phyloP scores from a whole-genome alignment of 106 monocot genomes.

The Narthecium ossifragum region DNA sequence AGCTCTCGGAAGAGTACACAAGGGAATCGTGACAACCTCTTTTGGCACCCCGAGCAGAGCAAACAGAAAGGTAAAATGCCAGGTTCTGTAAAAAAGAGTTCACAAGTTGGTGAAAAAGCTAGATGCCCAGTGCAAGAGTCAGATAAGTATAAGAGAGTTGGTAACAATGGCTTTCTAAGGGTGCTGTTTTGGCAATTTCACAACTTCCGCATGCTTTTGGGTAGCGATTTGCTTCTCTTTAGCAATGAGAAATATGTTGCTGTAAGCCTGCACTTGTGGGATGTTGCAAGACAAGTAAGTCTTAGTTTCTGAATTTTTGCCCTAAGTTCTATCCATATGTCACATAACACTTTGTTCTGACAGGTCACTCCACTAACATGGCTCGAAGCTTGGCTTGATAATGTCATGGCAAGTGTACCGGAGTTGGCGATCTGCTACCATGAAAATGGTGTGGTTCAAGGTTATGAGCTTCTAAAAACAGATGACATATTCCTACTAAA shows the following conservation, averaged over 20 bases:
- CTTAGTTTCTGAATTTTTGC: background rate
- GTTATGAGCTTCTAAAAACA: slow-evolving; percentile 93
- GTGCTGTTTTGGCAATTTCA: slow-evolving; percentile 95
- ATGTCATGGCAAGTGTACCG: slow-evolving; percentile 95
- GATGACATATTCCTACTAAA: slow-evolving; percentile 95
- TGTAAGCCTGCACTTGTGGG: slow-evolving; percentile 95
- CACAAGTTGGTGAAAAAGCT: slow-evolving; percentile 63
- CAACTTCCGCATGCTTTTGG: slow-evolving; percentile 97
- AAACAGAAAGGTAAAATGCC: slow-evolving; percentile 33
- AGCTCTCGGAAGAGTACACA: slow-evolving; percentile 19
- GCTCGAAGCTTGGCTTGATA: slow-evolving; percentile 99
- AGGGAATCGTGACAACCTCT: slow-evolving; percentile 31
- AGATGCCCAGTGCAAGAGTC: slow-evolving; percentile 66
- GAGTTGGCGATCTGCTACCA: slow-evolving; percentile 97
- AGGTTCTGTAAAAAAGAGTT: slow-evolving; percentile 33
- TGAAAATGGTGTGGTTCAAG: slow-evolving; percentile 95
- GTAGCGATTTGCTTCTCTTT: slow-evolving; percentile 88
- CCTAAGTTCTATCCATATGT: slow-evolving; percentile 3
- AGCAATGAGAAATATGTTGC: slow-evolving; percentile 99
- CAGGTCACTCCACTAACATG: slow-evolving; percentile 90
- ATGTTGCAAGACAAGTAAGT: slow-evolving; percentile 74
- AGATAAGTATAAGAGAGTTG: slow-evolving; percentile 56
- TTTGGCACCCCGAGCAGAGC: slow-evolving; percentile 38
- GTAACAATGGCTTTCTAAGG: slow-evolving; percentile 69
- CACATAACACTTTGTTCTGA: slow-evolving; percentile 12